Conservation (phyloP, 768 basidiomycete genomes). For the Pisolithus tinctorius region DNA sequence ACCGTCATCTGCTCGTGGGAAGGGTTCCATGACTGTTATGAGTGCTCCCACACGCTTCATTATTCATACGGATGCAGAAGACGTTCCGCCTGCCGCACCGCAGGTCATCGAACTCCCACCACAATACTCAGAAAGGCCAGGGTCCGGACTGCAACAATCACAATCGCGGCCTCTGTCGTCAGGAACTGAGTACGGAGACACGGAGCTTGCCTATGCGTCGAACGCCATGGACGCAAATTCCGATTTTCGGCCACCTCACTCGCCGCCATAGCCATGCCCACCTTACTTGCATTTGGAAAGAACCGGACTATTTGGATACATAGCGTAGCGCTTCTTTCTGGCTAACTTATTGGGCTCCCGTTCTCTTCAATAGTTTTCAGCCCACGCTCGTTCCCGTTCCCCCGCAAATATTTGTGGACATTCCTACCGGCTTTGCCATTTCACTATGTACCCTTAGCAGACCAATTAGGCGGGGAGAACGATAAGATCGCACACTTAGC, state of each 20-base stretch:
- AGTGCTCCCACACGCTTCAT: slow-evolving; percentile 47
- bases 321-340: too few species aligned
- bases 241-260: neutral
- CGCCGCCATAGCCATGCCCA: slow-evolving; percentile 4
- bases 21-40: slow-evolving; percentile 49
- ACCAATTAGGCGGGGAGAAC: too few species aligned
- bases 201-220: slow-evolving; percentile 9
- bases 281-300: too few species aligned
- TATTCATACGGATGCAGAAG: slow-evolving; percentile 65
- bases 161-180: slow-evolving; percentile 12
- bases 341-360: too few species aligned
- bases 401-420: too few species aligned
- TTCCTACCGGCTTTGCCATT: too few species aligned
- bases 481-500: neutral
- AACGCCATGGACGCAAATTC: slow-evolving; percentile 5
- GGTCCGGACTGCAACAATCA: slow-evolving; percentile 4
- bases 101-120: slow-evolving; percentile 72
- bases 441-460: too few species aligned
- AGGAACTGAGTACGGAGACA: slow-evolving; percentile 2
- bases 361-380: too few species aligned
- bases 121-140: slow-evolving; percentile 53
- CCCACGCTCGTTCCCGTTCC: too few species aligned
- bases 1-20: slow-evolving; percentile 40
- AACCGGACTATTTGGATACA: too few species aligned
- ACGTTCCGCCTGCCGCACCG: slow-evolving; percentile 37